These are phyloP conservation scores for Anisodus tanguticus DNA, from an alignment of 257 asterid genomes.

Conservation along the genomic window DNA sequence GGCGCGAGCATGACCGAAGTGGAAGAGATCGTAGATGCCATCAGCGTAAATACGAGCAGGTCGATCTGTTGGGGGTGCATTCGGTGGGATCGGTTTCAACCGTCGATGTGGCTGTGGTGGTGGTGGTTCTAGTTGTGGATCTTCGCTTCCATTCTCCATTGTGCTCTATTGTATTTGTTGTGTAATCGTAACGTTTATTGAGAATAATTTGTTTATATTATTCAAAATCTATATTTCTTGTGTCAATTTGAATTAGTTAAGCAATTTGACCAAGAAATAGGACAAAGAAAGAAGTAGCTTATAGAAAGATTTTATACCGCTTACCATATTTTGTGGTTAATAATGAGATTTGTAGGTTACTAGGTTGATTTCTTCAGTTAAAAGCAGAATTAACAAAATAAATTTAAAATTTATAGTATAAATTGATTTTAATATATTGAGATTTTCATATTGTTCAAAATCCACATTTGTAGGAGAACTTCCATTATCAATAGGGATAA, in stretches of 20 bases:
- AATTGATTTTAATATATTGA: background rate
- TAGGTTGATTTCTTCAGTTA: too few species aligned
- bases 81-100: background rate
- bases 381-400: too few species aligned
- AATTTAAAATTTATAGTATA: background rate
- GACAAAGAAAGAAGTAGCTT: background rate
- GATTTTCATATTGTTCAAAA: background rate
- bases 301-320: background rate
- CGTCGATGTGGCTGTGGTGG: conserved; percentile 23
- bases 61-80: conserved; percentile 58
- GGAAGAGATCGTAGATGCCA: conserved; percentile 98
- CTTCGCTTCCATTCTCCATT: conserved; percentile 31
- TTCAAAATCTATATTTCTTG: background rate
- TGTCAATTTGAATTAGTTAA: background rate
- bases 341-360: background rate
- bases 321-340: background rate
- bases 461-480: background rate
- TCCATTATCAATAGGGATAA: too few species aligned
- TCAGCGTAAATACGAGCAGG: conserved; percentile 93
- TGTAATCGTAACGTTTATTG: background rate
- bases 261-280: background rate
- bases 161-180: background rate
- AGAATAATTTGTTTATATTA: background rate
- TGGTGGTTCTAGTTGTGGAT: background rate
- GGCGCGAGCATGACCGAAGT: conserved; percentile 97